Conservation (phyloP, 352 stramenopile species). For the Thalassiosira hispida region DNA sequence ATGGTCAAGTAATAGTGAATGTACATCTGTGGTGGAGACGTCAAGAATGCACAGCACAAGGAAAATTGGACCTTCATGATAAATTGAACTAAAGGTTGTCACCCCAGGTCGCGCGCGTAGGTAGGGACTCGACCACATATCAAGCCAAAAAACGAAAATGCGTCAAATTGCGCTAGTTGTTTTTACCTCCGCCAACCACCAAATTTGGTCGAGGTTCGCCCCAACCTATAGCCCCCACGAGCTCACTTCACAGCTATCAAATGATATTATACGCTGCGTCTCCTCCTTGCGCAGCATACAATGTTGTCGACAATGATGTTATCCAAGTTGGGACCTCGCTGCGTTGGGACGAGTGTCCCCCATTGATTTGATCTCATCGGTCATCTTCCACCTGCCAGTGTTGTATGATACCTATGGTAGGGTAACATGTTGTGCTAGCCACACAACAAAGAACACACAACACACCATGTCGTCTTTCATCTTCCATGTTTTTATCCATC, state of each 20-base stretch:
- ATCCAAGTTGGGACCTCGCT: neutral
- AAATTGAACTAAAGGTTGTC: no score
- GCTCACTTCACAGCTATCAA: neutral
- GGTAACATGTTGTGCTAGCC: no score
- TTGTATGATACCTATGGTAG: no score
- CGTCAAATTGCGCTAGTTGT: neutral
- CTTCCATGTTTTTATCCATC: neutral
- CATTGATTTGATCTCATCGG: neutral
- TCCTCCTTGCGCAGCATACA: neutral
- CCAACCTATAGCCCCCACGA: neutral
- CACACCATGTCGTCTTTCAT: neutral
- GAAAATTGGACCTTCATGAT: no score
- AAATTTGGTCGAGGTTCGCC: neutral
- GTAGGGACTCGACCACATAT: neutral
- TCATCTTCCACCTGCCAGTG: no score
- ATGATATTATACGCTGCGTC: neutral
- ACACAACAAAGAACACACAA: no score
- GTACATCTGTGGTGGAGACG: no score
- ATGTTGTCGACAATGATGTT: neutral
- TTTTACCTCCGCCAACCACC: neutral
- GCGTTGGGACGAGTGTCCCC: neutral
- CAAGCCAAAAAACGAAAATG: neutral
- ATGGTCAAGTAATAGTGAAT: no score
- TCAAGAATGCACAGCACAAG: no score
- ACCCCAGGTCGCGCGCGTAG: no score